Base-by-base conservation (phyloP, 2,329 filamentous ascomycete genomes). In the Aspergillus viridinutans region DNA sequence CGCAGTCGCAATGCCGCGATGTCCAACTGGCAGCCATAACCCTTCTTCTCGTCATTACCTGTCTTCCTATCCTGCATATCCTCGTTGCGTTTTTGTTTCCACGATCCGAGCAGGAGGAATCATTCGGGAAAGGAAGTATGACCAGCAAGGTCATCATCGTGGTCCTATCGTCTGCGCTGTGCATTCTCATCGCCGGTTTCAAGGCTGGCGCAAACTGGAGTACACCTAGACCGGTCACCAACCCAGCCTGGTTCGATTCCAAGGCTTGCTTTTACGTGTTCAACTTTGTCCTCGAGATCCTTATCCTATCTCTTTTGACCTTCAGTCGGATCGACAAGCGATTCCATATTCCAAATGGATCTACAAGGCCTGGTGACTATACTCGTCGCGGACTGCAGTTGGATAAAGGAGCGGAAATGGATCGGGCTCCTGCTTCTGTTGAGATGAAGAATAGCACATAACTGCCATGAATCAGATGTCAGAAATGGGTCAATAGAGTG, bases 261-360 rank as follows among this genome's bases (percentile, higher is more conserved):
- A 89, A 87, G 70, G 83, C 85, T 1, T 85, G 83, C 65, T 96
- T 91, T 77, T 96, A 94, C 76, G 75, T 85, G 68, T 90, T 94
- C 77, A 89, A 90, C 75, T 95, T 90, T 68, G 78, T 77, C 17
- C 79, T 92, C 40, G 92, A 96, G 73, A 76, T 92, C 43, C 68
- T 88, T 25, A 85, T 91, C 40, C 80, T 93, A 4, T 82, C 80
- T 53, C 75, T 86, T 8, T 93, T 90, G 73, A 81, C 86, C 0
- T 67, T 88, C 17, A 73, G 81, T 21, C 82, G 91, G 32, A 85
- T 94, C 59, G 92, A 96, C 70, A 80, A 81, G 59, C 83, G 89
- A 45, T 95, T 93, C 76, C 81, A 88, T 68, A 77, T 94, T 25
- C 90, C 90, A 1, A 78, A 94, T 69, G 87, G 88, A 1, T 63